Conservation (phyloP, 257 asterid genomes). For the Fraxinus pennsylvanica region DNA sequence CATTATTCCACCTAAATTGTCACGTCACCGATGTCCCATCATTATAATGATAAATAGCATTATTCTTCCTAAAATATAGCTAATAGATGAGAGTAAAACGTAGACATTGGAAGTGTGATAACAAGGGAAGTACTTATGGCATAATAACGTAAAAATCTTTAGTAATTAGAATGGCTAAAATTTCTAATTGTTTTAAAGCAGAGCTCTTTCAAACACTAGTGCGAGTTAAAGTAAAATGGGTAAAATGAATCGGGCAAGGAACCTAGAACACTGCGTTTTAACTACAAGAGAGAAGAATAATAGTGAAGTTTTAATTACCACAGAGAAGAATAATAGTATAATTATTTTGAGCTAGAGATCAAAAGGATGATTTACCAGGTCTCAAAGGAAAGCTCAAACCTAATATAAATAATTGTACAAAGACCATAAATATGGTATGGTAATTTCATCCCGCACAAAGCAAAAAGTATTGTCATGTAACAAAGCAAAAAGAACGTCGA, state of each 20-base stretch:
- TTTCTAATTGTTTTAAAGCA: background rate
- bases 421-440: background rate
- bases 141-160: background rate
- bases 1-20: too few relatives aligned
- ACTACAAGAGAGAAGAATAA: background rate
- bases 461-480: background rate
- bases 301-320: background rate
- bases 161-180: background rate
- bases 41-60: too few relatives aligned
- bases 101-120: background rate
- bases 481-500: background rate
- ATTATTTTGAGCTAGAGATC: conserved; percentile 7
- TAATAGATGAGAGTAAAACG: background rate
- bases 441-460: background rate
- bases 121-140: background rate
- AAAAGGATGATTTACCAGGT: conserved; percentile 7
- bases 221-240: background rate
- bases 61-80: background rate
- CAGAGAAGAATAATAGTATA: too few relatives aligned
- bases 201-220: background rate
- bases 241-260: background rate
- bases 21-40: too few relatives aligned
- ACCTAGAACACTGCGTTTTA: conserved; percentile 11
- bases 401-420: conserved; percentile 6
- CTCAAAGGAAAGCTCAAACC: conserved; percentile 13